Base-by-base conservation (phyloP, 495 filamentous ascomycete species). In the Neurospora tetrasperma region DNA sequence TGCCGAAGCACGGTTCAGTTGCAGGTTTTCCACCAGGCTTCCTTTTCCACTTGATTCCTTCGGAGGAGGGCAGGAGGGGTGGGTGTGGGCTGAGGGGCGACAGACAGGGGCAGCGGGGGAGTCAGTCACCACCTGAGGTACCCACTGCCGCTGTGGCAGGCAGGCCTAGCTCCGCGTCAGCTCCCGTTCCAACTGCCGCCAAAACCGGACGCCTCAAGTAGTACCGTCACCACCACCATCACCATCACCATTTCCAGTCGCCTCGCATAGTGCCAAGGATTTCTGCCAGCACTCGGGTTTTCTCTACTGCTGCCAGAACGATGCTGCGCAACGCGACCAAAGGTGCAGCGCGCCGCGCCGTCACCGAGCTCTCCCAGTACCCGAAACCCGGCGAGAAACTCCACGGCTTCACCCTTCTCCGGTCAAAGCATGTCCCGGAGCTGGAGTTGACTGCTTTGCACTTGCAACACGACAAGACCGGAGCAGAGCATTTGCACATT, bases 401-500 rank as follows among this genome's bases (percentile, higher is more conserved):
- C 39, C 90, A 98, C 81, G 96, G 96, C 73, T 99, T 99, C 82
- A 98, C 94, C 1, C 84, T 98, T 48, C 85, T 92, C 74, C 89
- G 95, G 54, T 87, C 90, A 72, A 97, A 98, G 83, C 90, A 95
- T 82, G 92, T 98, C 1, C 94, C 96, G 2, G 96, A 98, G 81
- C 86, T 98, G 41, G 94, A 98, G 79, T 82, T 99, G 71, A 95
- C 94, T 4, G 96, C 96, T 4, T 82, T 98, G 44, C 92, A 96
- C 73, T 85, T 98, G 75, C 90, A 89, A 73, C 96, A 99, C 79
- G 91, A 97, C 82, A 93, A 92, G 83, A 99, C 96, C 7, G 92
- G 94, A 72, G 95, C 96, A 23, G 93, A 99, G 72, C 97, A 98
- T 78, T 89, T 99, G 40, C 96, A 99, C 84, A 89, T 99, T 74